A percentile compares a stretch with the other conserved stretches of the same genome.
Evolutionary conservation across 1,284 basidiomycete species (phyloP).

Genomic region (Leccinum insolens): DNA sequence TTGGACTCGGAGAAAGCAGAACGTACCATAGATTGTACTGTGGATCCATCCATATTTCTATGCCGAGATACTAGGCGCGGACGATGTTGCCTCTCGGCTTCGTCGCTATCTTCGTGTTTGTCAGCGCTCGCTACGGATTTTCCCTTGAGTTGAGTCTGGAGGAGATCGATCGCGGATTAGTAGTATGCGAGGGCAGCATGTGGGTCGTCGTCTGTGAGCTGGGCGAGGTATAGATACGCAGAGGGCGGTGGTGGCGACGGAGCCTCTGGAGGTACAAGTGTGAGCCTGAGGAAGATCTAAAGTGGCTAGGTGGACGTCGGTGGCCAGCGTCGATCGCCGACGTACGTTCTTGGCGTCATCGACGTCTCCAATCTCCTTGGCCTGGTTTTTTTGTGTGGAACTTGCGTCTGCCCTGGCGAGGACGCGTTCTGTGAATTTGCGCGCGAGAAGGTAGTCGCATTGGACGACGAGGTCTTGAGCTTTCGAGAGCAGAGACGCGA

Average conservation of each 20-base stretch:
- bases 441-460: constrained; percentile 83
- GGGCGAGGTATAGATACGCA: not conserved
- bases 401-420: constrained; percentile 60
- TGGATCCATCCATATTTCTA: not conserved
- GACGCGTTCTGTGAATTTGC: constrained; percentile 71
- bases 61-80: not conserved
- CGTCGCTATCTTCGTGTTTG: no score
- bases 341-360: constrained; percentile 21
- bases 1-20: not conserved
- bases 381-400: constrained; percentile 62
- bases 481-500: constrained; percentile 67
- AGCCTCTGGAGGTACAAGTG: not conserved
- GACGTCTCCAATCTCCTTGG: constrained; percentile 73
- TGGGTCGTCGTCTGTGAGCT: not conserved
- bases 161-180: not conserved
- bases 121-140: no score
- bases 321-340: no score
- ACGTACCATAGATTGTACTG: not conserved
- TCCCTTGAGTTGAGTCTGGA: no score
- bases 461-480: constrained; percentile 79
- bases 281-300: no score
- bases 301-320: no score
- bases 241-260: not conserved
- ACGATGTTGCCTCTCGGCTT: not conserved
- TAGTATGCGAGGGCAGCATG: not conserved